Percentiles rank a stretch among this genome's conserved stretches.
Conservation (phyloP, 2,329 filamentous ascomycete genomes). For the Periconia macrospinosa region DNA sequence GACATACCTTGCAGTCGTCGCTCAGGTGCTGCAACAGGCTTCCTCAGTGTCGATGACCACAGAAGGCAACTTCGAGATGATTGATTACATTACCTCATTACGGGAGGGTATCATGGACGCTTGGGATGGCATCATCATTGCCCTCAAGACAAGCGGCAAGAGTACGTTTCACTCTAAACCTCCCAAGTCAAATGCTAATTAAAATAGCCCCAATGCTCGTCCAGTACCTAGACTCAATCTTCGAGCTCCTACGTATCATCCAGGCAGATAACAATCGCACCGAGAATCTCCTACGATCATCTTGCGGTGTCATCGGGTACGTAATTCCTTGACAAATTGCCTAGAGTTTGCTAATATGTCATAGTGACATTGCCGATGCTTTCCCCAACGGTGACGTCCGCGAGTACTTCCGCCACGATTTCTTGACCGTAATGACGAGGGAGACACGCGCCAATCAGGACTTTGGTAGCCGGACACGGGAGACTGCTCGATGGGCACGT, state of each 20-base stretch:
- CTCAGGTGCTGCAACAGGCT: conserved; percentile 91
- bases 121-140: conserved; percentile 94
- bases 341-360: conserved; percentile 38
- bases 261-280: conserved; percentile 83
- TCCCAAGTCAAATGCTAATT: conserved; percentile 25
- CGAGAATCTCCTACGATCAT: conserved; percentile 87
- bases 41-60: conserved; percentile 76
- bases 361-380: conserved; percentile 86
- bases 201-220: conserved; percentile 67
- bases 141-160: conserved; percentile 83
- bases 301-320: conserved; percentile 96
- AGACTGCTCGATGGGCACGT: conserved; percentile 94
- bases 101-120: conserved; percentile 99
- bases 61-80: conserved; percentile 90
- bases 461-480: conserved; percentile 79
- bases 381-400: conserved; percentile 89
- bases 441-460: conserved; percentile 90
- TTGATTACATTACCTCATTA: conserved; percentile 92
- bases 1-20: conserved; percentile 88
- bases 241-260: conserved; percentile 80
- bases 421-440: conserved; percentile 86
- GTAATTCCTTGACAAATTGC: not conserved
- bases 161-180: conserved; percentile 54
- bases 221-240: conserved; percentile 81
- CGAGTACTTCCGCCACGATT: conserved; percentile 84